phyloP scores from a whole-genome alignment of 2,329 filamentous ascomycete species.

The Aspergillus ustus region DNA sequence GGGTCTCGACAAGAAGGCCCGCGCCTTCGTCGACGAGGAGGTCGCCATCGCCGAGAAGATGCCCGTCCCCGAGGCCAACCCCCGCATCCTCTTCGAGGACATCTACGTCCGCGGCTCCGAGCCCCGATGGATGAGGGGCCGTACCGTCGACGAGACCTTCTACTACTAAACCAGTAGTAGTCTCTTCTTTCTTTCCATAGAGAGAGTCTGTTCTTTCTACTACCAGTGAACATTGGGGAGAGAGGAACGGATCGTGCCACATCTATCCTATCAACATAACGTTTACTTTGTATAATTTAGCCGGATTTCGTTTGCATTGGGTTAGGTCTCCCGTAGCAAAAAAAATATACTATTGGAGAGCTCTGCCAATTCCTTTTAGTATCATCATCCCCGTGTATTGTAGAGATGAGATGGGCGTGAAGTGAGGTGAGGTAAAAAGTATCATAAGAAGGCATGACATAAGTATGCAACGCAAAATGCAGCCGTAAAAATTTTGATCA shows the following conservation, averaged over 20 bases:
- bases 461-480: too few species aligned
- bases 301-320: conserved; percentile 37
- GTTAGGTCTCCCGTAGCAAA: conserved; percentile 29
- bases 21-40: conserved; percentile 83
- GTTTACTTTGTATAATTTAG: conserved; percentile 45
- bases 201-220: conserved; percentile 3
- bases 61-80: conserved; percentile 75
- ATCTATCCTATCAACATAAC: conserved; percentile 27
- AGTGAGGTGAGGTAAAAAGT: conserved; percentile 2
- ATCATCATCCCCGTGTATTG: neutral
- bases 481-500: too few species aligned
- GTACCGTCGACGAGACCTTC: conserved; percentile 90
- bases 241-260: conserved; percentile 8
- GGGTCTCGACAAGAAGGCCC: conserved; percentile 90
- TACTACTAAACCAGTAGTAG: conserved; percentile 62
- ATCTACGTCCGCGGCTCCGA: conserved; percentile 90
- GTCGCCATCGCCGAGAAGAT: conserved; percentile 90
- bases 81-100: conserved; percentile 90
- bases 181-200: conserved; percentile 5
- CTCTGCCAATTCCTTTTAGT: conserved; percentile 11
- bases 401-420: too few species aligned
- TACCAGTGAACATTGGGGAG: conserved; percentile 3
- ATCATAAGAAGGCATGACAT: conserved; percentile 13
- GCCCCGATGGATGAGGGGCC: conserved; percentile 84
- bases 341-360: conserved; percentile 28